phyloP scores from a whole-genome alignment of 1,284 basidiomycete species.

The Trametes hirsuta region DNA sequence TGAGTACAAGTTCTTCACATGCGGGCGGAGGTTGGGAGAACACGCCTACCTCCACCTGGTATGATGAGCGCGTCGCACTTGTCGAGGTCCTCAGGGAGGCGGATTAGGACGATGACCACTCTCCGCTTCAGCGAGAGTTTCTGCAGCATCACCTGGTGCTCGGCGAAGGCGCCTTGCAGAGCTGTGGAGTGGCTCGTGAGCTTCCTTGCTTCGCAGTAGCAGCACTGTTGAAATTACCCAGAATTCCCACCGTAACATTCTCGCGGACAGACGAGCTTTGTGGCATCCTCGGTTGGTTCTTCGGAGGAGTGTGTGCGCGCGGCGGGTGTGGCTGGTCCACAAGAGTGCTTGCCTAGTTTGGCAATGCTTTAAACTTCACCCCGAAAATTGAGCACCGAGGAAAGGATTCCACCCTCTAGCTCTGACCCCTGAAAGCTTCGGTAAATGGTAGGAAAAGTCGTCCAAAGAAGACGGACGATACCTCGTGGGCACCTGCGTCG shows the following conservation, averaged over 20 bases:
- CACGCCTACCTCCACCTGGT: slow-evolving; percentile 79
- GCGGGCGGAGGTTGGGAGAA: background rate
- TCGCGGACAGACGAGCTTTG: slow-evolving; percentile 9
- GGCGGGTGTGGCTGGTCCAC: slow-evolving; percentile 15
- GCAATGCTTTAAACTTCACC: slow-evolving; percentile 1
- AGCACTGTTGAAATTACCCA: slow-evolving; percentile 29
- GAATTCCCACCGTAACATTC: slow-evolving; percentile 39
- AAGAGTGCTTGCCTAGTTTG: slow-evolving; percentile 11
- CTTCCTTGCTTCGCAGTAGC: background rate
- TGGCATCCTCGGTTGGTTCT: slow-evolving; percentile 12
- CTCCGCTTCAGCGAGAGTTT: slow-evolving; percentile 51
- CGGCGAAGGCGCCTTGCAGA: slow-evolving; percentile 92
- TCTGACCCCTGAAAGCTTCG: too few species aligned
- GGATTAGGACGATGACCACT: slow-evolving; percentile 67
- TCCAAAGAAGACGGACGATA: too few species aligned
- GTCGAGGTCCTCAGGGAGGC: slow-evolving; percentile 75
- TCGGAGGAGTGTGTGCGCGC: background rate
- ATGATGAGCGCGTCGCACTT: slow-evolving; percentile 88
- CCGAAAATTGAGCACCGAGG: background rate
- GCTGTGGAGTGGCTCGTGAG: slow-evolving; percentile 49
- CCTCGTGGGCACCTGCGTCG: background rate
- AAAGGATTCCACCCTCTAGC: background rate
- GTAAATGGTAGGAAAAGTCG: too few species aligned
- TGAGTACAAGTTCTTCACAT: background rate
- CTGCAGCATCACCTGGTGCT: slow-evolving; percentile 79